These are phyloP conservation scores for Hanseniaspora hatyaiensis DNA, from an alignment of 805 yeast genomes.

Conservation along the genomic window DNA sequence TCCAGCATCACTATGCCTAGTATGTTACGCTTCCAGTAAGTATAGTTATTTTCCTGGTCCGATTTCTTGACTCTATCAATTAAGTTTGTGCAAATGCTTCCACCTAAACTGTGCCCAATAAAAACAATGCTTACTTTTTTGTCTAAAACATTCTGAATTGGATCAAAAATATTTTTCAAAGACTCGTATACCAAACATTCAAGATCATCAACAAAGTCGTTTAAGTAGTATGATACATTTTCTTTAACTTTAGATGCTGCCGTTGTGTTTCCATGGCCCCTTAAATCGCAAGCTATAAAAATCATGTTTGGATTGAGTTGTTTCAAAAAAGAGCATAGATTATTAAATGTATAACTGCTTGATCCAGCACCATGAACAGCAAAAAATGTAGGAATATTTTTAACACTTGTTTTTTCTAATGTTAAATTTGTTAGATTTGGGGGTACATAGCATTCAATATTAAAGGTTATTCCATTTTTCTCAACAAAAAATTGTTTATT, in stretches of 20 bases:
- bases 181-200: constrained; percentile 37
- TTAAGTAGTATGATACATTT: constrained; percentile 34
- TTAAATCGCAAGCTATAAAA: constrained; percentile 52
- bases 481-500: neutral
- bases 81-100: constrained; percentile 59
- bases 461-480: constrained; percentile 27
- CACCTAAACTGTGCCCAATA: constrained; percentile 90
- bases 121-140: constrained; percentile 36
- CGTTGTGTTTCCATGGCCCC: constrained; percentile 78
- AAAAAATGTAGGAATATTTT: constrained; percentile 40
- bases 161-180: constrained; percentile 18
- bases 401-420: neutral
- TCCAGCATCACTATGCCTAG: constrained; percentile 73
- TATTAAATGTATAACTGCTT: constrained; percentile 63
- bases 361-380: constrained; percentile 97
- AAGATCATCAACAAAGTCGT: constrained; percentile 49
- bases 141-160: neutral
- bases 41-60: neutral
- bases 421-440: neutral
- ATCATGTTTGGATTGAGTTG: constrained; percentile 23
- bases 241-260: constrained; percentile 19
- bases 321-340: constrained; percentile 33
- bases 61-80: constrained; percentile 24
- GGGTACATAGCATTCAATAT: constrained; percentile 43
- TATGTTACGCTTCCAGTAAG: constrained; percentile 26